A percentile compares a stretch with the other conserved stretches of the same genome.
Conservation (phyloP, 805 yeast genomes). For the Saturnispora bothae region DNA sequence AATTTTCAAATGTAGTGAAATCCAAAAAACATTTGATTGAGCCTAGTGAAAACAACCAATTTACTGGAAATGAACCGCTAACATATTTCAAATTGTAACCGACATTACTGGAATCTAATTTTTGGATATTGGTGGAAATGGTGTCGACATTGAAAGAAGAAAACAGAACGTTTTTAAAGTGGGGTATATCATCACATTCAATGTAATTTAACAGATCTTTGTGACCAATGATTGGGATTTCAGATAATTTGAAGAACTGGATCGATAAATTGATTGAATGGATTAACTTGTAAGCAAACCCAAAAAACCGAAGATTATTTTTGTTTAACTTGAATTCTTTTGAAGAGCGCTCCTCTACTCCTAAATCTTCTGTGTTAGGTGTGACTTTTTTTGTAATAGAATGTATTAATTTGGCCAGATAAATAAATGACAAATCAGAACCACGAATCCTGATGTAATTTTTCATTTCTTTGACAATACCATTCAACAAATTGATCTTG, state of each 20-base stretch:
- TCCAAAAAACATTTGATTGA: slow-evolving; percentile 25
- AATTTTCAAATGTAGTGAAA: slow-evolving; percentile 13
- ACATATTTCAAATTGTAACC: slow-evolving; percentile 37
- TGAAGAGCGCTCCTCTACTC: neutral
- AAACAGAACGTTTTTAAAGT: slow-evolving; percentile 12
- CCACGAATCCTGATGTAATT: slow-evolving; percentile 10
- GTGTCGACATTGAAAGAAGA: slow-evolving; percentile 14
- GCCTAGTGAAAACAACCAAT: slow-evolving; percentile 29
- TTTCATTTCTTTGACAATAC: slow-evolving; percentile 12
- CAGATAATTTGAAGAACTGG: slow-evolving; percentile 17
- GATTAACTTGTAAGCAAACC: slow-evolving; percentile 16
- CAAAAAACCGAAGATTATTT: slow-evolving; percentile 10
- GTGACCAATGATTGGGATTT: slow-evolving; percentile 19
- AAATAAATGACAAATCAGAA: slow-evolving; percentile 14
- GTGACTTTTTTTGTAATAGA: neutral
- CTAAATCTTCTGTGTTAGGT: neutral
- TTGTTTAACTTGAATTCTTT: neutral
- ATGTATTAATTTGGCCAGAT: slow-evolving; percentile 9
- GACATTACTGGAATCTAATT: slow-evolving; percentile 21
- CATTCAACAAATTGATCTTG: slow-evolving; percentile 14
- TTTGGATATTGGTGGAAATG: slow-evolving; percentile 12
- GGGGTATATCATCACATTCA: neutral
- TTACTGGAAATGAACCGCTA: slow-evolving; percentile 34
- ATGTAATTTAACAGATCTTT: slow-evolving; percentile 9
- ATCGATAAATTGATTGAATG: slow-evolving; percentile 17